Conservation (phyloP, 2,329 filamentous ascomycete genomes). For the Diaporthe vaccinii region DNA sequence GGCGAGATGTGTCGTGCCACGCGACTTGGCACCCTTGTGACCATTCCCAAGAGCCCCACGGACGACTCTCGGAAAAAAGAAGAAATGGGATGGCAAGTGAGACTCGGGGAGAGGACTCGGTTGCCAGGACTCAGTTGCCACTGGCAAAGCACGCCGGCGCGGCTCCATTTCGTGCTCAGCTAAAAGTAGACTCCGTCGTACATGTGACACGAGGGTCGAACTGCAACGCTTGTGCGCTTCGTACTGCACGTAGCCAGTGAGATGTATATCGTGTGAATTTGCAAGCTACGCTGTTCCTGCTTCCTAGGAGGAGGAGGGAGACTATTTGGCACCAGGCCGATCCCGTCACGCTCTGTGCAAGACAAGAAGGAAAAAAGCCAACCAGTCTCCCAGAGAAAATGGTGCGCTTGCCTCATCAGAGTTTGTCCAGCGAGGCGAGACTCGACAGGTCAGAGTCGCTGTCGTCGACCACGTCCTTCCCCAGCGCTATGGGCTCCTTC, state of each 20-base stretch:
- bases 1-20: neutral
- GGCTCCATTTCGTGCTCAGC: neutral
- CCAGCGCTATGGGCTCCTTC: neutral
- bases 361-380: neutral
- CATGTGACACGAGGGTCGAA: neutral
- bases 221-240: neutral
- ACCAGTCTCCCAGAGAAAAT: neutral
- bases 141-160: slow-evolving; percentile 5
- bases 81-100: slow-evolving; percentile 13
- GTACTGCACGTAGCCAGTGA: neutral
- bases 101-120: neutral
- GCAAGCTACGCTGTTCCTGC: neutral
- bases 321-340: neutral
- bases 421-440: slow-evolving; percentile 19
- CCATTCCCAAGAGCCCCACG: neutral
- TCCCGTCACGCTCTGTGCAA: neutral
- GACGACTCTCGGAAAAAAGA: neutral
- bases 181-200: neutral
- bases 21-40: neutral
- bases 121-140: neutral
- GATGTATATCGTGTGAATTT: neutral
- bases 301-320: neutral
- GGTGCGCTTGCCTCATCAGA: neutral
- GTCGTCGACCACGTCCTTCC: neutral
- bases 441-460: slow-evolving; percentile 35